Evolutionary conservation across 169 alveolate genomes (phyloP).

Genomic region (Cryptosporidium bovis): DNA sequence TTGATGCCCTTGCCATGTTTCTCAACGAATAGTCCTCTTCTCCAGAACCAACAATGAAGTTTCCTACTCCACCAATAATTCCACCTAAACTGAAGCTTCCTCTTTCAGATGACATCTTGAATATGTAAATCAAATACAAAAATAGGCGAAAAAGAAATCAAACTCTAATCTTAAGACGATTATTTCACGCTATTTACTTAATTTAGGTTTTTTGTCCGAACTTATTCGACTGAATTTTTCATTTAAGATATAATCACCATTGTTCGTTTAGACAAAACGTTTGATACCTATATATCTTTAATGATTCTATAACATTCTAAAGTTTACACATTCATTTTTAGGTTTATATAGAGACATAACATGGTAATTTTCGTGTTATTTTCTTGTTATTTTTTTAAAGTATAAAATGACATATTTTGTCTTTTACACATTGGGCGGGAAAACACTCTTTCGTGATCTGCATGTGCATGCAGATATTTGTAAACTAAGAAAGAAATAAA

Average conservation of each 20-base stretch:
- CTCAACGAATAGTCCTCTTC: constrained; percentile 28
- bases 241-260: not conserved
- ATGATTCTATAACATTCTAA: no score
- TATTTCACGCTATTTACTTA: no score
- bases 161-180: no score
- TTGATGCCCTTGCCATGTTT: constrained; percentile 44
- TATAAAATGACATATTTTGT: no score
- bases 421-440: constrained; percentile 27
- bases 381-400: no score
- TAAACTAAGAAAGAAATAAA: not conserved
- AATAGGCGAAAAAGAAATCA: no score
- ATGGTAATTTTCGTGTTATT: no score
- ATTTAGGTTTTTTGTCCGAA: no score
- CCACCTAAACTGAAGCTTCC: constrained; percentile 23
- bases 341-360: no score
- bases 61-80: constrained; percentile 28
- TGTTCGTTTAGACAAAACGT: not conserved
- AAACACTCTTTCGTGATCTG: not conserved
- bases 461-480: constrained; percentile 22
- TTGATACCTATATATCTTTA: no score
- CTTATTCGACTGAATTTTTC: no score
- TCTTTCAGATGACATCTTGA: constrained; percentile 45
- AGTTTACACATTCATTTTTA: no score
- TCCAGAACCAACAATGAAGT: constrained; percentile 35
- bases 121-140: not conserved